Evolutionary conservation across 768 basidiomycete genomes (phyloP), one percentile per base, ranked within the genome.

Genomic region (Boletus rubroflammeus): DNA sequence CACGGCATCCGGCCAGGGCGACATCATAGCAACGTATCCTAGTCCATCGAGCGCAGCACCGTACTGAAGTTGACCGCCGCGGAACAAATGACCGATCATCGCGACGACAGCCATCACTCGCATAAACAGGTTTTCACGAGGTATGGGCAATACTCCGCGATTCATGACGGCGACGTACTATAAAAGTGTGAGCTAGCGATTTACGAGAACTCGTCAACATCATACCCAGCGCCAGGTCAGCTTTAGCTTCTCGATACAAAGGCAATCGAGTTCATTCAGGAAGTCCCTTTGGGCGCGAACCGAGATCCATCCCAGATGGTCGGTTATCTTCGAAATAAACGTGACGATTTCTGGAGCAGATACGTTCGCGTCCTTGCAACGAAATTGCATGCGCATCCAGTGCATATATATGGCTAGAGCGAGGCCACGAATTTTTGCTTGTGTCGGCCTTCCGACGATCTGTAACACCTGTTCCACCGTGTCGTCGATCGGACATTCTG

Each of bases 1-100:
- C 32, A 63, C 39, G 2, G 66, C 63, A 50, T 67, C 66, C 1
- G 38, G 50, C 55, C 45, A 53, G 6, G 59, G 64, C 10, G 43
- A 49, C 48, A 62, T 59, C 2, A 5, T 17, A 25, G 67, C 62
- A 29, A 67, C 19, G 42, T 48, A 50, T 11, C 25, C 40, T 14
- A 61, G 17, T 10, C 43, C 47, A 38, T 45, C 17, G 35, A 63
- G 56, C 21, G 32, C 55, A 32, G 19, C n/a, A 28, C 11, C 26
- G n/a, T 42, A 43, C 21, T 29, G 54, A 36, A 68, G 35, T 25
- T 47, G 54, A 42, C 58, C 48, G 3, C 49, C 45, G 14, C 25
- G 56, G 46, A 55, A 67, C 25, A 68, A 39, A 50, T 46, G 49
- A 9, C 54, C 21, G 43, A 54, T 47, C 53, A 58, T 67, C 32